Conservation (phyloP, 139 green algal genomes). For the Penium margaritaceum region DNA sequence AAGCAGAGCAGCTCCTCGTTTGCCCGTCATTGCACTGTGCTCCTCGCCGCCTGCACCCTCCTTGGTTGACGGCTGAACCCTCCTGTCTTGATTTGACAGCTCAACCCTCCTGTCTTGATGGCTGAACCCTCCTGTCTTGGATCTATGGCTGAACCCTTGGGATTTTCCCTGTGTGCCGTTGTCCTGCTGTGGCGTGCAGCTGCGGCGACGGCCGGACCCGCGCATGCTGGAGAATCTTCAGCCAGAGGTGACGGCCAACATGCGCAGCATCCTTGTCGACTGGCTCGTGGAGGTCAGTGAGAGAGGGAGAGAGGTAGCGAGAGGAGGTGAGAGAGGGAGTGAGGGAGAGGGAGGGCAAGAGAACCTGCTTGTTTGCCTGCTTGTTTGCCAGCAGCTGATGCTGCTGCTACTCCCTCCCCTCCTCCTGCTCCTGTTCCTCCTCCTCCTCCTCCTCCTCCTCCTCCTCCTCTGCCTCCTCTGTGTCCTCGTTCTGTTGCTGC, state of each 20-base stretch:
- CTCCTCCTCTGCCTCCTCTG: neutral
- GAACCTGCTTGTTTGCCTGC: neutral
- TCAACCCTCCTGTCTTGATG: neutral
- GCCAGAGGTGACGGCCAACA: constrained; percentile 76
- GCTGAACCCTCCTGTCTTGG: neutral
- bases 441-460: neutral
- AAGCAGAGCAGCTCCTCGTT: no score
- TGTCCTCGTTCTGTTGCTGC: neutral
- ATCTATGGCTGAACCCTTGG: neutral
- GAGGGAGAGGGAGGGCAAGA: neutral
- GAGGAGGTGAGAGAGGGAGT: neutral
- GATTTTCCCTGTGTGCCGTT: neutral
- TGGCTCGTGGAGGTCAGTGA: constrained; percentile 88
- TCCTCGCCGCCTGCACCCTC: neutral
- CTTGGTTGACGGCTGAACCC: neutral
- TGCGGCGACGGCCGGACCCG: neutral
- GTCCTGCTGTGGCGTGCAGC: neutral
- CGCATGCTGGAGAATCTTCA: constrained; percentile 34
- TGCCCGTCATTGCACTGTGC: neutral
- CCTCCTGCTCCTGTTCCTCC: neutral
- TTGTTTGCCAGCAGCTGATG: neutral
- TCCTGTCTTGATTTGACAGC: neutral
- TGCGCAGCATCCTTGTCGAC: constrained; percentile 91
- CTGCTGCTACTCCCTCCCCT: neutral
- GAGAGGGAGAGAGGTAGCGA: neutral